Conservation (phyloP, 257 asterid genomes). For the Striga asiatica region DNA sequence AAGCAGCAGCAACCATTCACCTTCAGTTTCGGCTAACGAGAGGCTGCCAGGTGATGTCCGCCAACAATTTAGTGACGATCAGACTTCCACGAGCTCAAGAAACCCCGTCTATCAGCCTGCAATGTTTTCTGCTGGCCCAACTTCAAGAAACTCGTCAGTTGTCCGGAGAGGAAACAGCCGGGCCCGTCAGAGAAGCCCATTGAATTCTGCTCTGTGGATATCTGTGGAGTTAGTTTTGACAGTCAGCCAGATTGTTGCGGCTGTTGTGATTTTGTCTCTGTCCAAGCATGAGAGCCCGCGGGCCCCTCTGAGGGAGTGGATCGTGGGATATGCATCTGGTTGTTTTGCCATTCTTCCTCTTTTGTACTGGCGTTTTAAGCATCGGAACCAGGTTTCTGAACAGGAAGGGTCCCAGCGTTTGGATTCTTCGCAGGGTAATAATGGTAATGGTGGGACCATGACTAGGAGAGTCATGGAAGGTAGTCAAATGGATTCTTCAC, state of each 20-base stretch:
- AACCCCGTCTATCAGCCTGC: conserved; percentile 43
- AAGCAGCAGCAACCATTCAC: conserved; percentile 33
- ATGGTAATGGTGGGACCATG: conserved; percentile 30
- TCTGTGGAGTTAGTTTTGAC: conserved; percentile 71
- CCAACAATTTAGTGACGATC: conserved; percentile 46
- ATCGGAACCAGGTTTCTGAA: conserved; percentile 63
- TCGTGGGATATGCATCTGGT: conserved; percentile 87
- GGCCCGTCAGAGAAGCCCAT: conserved; percentile 68
- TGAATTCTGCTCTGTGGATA: conserved; percentile 85
- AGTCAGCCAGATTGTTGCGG: conserved; percentile 76
- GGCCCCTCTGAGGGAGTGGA: conserved; percentile 73
- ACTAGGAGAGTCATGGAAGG: conserved; percentile 40
- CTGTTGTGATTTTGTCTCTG: conserved; percentile 56
- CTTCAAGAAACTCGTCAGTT: conserved; percentile 50
- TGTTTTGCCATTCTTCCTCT: conserved; percentile 76
- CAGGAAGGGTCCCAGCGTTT: conserved; percentile 47
- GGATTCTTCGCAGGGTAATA: conserved; percentile 35
- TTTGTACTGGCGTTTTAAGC: conserved; percentile 73
- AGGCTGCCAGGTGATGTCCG: conserved; percentile 32
- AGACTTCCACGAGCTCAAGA: conserved; percentile 55
- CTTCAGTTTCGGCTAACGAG: conserved; percentile 45
- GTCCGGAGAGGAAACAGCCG: conserved; percentile 60
- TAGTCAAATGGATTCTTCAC: conserved; percentile 37
- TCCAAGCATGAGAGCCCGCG: conserved; percentile 73
- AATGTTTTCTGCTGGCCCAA: conserved; percentile 43